Evolutionary conservation across 2,329 filamentous ascomycete species (phyloP).

Genomic region (Cyphellophora attinorum): DNA sequence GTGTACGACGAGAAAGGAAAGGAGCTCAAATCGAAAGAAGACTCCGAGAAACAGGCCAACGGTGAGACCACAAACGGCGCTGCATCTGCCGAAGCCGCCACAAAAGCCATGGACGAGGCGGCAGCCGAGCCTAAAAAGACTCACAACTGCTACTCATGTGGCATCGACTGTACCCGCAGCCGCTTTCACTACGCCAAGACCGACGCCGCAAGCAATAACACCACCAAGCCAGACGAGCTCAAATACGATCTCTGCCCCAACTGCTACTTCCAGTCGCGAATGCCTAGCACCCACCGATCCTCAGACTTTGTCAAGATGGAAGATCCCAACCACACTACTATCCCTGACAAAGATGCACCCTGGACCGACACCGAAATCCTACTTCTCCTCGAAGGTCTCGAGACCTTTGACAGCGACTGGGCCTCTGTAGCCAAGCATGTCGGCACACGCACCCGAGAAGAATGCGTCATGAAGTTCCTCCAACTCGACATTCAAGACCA

Average conservation of each 20-base stretch:
- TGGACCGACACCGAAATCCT: conserved; percentile 89
- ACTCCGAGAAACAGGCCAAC: conserved; percentile 57
- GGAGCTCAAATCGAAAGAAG: conserved; percentile 61
- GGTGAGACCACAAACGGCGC: conserved; percentile 62
- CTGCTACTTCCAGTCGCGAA: conserved; percentile 76
- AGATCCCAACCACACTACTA: conserved; percentile 69
- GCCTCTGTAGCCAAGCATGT: conserved; percentile 86
- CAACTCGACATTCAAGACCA: conserved; percentile 97
- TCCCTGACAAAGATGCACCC: conserved; percentile 73
- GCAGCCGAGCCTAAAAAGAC: conserved; percentile 55
- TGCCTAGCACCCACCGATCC: conserved; percentile 68
- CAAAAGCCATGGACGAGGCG: conserved; percentile 53
- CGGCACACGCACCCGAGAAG: conserved; percentile 80
- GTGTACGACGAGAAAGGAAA: conserved; percentile 91
- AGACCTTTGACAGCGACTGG: conserved; percentile 95
- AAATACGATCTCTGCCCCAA: conserved; percentile 87
- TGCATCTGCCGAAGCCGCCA: conserved; percentile 52
- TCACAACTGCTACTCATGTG: conserved; percentile 81
- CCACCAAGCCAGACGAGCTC: conserved; percentile 47
- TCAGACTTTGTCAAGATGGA: conserved; percentile 83
- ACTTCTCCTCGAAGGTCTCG: conserved; percentile 80
- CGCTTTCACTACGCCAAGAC: conserved; percentile 63
- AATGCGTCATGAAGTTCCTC: conserved; percentile 93
- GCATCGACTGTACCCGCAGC: conserved; percentile 72
- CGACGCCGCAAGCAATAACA: conserved; percentile 31